Evolutionary conservation across 148 eudicot species (phyloP).

Genomic region (Vaccinium darrowii): DNA sequence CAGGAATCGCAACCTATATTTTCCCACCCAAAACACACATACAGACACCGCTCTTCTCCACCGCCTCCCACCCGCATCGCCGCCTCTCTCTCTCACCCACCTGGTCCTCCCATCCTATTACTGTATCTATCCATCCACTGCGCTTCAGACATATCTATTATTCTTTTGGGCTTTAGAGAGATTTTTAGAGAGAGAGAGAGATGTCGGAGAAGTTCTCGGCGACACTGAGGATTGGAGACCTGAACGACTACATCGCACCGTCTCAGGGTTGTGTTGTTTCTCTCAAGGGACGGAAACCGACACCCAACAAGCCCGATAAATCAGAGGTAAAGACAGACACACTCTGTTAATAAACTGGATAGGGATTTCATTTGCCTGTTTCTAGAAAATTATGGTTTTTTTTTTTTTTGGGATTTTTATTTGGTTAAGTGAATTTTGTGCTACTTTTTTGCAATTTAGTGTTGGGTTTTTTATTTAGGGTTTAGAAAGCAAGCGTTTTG

Average conservation of each 20-base stretch:
- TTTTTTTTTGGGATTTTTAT: neutral
- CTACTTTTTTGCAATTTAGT: neutral
- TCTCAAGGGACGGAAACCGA: constrained; percentile 37
- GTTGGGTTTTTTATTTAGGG: constrained; percentile 7
- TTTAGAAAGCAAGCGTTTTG: neutral
- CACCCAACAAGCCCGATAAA: constrained; percentile 19
- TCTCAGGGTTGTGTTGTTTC: constrained; percentile 88
- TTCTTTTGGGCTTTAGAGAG: neutral
- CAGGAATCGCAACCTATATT: neutral
- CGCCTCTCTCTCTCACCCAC: neutral
- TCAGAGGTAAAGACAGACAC: constrained; percentile 23
- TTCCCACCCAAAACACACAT: neutral
- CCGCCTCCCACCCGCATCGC: neutral
- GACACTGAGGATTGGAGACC: constrained; percentile 70
- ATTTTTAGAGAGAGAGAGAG: constrained; percentile 10
- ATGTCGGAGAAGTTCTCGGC: constrained; percentile 84
- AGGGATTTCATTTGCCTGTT: neutral
- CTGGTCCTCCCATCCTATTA: neutral
- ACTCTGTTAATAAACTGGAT: neutral
- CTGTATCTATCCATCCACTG: neutral
- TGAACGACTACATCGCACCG: constrained; percentile 87
- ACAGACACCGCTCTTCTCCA: neutral
- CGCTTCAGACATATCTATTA: neutral
- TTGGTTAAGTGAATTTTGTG: neutral
- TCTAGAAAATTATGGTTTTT: neutral